Percentiles rank a stretch among this genome's conserved stretches.
These are phyloP conservation scores for Quercus dentata DNA, from an alignment of 306 rosid species.

Conservation along the genomic window DNA sequence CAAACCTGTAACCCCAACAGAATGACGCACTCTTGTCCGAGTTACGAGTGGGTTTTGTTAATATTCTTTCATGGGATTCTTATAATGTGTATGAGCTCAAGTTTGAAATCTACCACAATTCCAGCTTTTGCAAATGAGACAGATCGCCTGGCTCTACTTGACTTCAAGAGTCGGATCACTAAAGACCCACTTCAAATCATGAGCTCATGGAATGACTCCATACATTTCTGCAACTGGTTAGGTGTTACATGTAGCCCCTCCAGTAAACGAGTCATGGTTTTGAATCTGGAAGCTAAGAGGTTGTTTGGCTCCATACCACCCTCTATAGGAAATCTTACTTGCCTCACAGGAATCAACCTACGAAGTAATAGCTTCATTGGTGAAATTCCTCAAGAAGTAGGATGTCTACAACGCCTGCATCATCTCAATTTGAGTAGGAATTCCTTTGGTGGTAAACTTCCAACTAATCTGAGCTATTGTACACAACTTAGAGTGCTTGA, in stretches of 20 bases:
- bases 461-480: slow-evolving; percentile 38
- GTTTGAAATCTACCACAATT: neutral
- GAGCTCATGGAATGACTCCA: slow-evolving; percentile 44
- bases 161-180: slow-evolving; percentile 26
- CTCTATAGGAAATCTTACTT: slow-evolving; percentile 43
- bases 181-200: slow-evolving; percentile 31
- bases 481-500: slow-evolving; percentile 3
- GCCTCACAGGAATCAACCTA: slow-evolving; percentile 19
- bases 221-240: slow-evolving; percentile 38
- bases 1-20: neutral
- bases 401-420: slow-evolving; percentile 21
- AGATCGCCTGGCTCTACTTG: slow-evolving; percentile 30
- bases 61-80: neutral
- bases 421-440: slow-evolving; percentile 24
- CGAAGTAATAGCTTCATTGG: slow-evolving; percentile 21
- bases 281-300: slow-evolving; percentile 12
- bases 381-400: slow-evolving; percentile 37
- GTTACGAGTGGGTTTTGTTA: neutral
- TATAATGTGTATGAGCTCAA: slow-evolving; percentile 9
- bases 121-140: slow-evolving; percentile 16
- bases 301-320: slow-evolving; percentile 33
- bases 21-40: neutral
- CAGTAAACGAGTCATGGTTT: slow-evolving; percentile 16
- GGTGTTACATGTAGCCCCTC: slow-evolving; percentile 38
- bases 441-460: slow-evolving; percentile 35